Evolutionary conservation across 306 rosid genomes (phyloP).

Genomic region (Mucuna pruriens): DNA sequence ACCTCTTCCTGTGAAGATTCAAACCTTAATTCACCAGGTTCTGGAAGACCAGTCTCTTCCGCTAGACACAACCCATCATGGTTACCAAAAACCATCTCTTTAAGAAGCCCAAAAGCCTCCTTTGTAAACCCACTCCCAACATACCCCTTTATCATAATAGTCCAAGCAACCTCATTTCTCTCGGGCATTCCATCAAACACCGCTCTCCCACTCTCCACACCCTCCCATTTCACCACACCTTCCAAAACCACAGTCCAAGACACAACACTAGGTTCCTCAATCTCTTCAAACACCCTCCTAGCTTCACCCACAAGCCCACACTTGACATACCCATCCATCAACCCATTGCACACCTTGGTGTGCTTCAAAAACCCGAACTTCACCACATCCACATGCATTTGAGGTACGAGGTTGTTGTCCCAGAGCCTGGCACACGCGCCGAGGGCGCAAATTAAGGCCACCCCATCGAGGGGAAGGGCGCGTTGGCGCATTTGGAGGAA

Average conservation of each 20-base stretch:
- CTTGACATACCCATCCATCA: slow-evolving; percentile 75
- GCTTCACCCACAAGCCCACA: slow-evolving; percentile 59
- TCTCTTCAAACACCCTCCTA: slow-evolving; percentile 57
- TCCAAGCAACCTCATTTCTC: slow-evolving; percentile 83
- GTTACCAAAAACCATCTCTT: slow-evolving; percentile 56
- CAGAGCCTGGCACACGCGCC: slow-evolving; percentile 55
- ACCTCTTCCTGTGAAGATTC: neutral
- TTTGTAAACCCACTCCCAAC: slow-evolving; percentile 53
- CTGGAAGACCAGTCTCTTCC: neutral
- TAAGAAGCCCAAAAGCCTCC: slow-evolving; percentile 56
- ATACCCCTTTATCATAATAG: slow-evolving; percentile 69
- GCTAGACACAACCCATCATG: neutral
- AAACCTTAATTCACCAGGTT: neutral
- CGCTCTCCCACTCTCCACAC: slow-evolving; percentile 61
- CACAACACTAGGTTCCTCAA: slow-evolving; percentile 62
- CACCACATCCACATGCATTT: slow-evolving; percentile 53
- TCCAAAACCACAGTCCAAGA: slow-evolving; percentile 83
- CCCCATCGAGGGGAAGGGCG: slow-evolving; percentile 48
- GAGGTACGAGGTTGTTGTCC: slow-evolving; percentile 45
- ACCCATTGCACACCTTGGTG: slow-evolving; percentile 61
- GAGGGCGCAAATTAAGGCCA: slow-evolving; percentile 55
- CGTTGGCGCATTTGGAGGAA: slow-evolving; percentile 57
- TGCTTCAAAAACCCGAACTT: slow-evolving; percentile 51
- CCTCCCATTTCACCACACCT: slow-evolving; percentile 63
- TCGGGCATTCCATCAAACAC: slow-evolving; percentile 75